phyloP scores from a whole-genome alignment of 2,329 filamentous ascomycete species.

The Emmonsiellopsis sp. region DNA sequence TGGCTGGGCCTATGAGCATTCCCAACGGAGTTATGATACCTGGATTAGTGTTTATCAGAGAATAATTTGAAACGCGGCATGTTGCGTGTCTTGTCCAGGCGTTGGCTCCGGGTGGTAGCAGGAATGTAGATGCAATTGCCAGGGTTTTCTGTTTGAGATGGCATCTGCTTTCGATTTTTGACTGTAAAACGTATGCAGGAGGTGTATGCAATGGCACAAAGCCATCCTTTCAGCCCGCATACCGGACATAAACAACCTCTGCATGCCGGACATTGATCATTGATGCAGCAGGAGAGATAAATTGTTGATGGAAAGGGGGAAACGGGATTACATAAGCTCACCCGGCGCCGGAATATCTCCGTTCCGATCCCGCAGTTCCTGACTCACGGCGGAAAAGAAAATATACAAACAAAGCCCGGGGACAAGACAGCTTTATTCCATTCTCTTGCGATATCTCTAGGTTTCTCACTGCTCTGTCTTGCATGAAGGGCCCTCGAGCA shows the following conservation, averaged over 20 bases:
- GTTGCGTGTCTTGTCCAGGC: no score
- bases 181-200: no score
- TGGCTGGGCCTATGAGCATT: no score
- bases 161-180: no score
- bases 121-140: no score
- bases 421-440: neutral
- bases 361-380: neutral
- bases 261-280: neutral
- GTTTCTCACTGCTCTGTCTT: slow-evolving; percentile 8
- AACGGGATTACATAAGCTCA: neutral
- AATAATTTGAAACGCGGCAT: no score
- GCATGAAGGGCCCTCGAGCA: slow-evolving; percentile 20
- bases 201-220: no score
- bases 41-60: no score
- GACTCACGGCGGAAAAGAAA: neutral
- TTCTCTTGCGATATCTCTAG: neutral
- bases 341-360: neutral
- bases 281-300: neutral
- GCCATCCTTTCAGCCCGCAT: neutral
- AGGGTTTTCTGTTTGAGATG: no score
- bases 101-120: no score
- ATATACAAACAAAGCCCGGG: neutral
- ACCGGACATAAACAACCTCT: neutral
- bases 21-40: no score
- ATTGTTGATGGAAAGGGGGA: neutral